A percentile compares a stretch with the other conserved stretches of the same genome.
Evolutionary conservation across 306 rosid species (phyloP).

Genomic region (Quillaja saponaria): DNA sequence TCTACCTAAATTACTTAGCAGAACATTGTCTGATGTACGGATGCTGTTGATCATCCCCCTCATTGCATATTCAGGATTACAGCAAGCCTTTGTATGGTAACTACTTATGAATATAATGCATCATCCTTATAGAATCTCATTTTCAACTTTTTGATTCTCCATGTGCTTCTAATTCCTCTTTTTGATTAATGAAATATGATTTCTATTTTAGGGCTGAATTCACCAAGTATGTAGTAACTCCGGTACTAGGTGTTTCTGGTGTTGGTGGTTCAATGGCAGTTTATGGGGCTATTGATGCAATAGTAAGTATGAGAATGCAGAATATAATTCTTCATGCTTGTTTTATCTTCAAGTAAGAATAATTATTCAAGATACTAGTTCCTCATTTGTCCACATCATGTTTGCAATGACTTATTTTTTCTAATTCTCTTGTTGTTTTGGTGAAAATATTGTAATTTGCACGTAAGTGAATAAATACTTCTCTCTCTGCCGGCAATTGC

Average conservation of each 20-base stretch:
- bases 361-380: neutral
- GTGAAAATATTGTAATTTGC: too few relatives aligned
- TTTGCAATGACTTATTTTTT: slow-evolving; percentile 10
- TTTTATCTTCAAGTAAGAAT: too few relatives aligned
- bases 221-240: slow-evolving; percentile 77
- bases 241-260: slow-evolving; percentile 83
- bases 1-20: slow-evolving; percentile 51
- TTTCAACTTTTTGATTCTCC: slow-evolving; percentile 20
- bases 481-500: too few relatives aligned
- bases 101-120: slow-evolving; percentile 33
- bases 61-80: slow-evolving; percentile 91
- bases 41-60: slow-evolving; percentile 89
- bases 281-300: slow-evolving; percentile 93
- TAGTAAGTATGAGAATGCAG: slow-evolving; percentile 59
- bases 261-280: slow-evolving; percentile 95
- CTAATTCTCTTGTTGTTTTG: neutral
- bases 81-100: slow-evolving; percentile 97
- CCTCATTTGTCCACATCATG: slow-evolving; percentile 8
- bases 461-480: too few relatives aligned
- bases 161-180: slow-evolving; percentile 16
- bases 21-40: slow-evolving; percentile 59
- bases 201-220: slow-evolving; percentile 69
- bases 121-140: slow-evolving; percentile 24
- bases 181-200: slow-evolving; percentile 21
- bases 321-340: slow-evolving; percentile 19